Evolutionary conservation across 495 filamentous ascomycete species (phyloP), one percentile per base, ranked within the genome.

Genomic region (Cercophora newfieldiana): DNA sequence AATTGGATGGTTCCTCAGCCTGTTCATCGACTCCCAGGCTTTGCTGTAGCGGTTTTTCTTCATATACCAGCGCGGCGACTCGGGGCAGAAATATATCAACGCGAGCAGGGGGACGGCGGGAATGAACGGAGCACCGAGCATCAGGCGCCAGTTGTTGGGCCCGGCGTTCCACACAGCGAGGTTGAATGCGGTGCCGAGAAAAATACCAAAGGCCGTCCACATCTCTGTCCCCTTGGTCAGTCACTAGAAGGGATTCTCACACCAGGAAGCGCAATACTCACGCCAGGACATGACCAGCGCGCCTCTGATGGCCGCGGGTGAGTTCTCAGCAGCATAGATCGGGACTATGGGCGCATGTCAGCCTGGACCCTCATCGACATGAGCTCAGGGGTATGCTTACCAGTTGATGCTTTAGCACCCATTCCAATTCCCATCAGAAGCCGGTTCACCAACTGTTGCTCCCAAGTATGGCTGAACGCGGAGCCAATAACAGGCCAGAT

Each of bases 211-310:
- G 1, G 91, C 91, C 7, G 90, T 92, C 90, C 91, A 93, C 74
- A 93, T 80, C 69, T 96, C 75, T 78, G 29, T 7, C 18, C 18
- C 16, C 6, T 0, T 25, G 2, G 24, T 31, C 25, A 51, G 62
- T 57, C 19, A 59, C 30, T 22, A 4, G 21, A 31, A 4, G 24
- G 31, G 56, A 22, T n/a, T 49, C n/a, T n/a, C n/a, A n/a, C n/a
- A n/a, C n/a, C n/a, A n/a, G 12, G n/a, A 18, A 31, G 14, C 18
- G 49, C n/a, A 16, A 18, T 5, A 76, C 75, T 65, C 65, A 76
- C 74, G 91, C 91, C 91, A 94, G 18, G 80, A 85, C 91, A 96
- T 94, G 44, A 91, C 89, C n/a, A 96, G 76, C 7, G 85, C 90
- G 54, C 92, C 92, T 68, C 92, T 84, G 60, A 96, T 89, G 22